phyloP scores from a whole-genome alignment of 768 basidiomycete species.

The Lactifluus rugatus region DNA sequence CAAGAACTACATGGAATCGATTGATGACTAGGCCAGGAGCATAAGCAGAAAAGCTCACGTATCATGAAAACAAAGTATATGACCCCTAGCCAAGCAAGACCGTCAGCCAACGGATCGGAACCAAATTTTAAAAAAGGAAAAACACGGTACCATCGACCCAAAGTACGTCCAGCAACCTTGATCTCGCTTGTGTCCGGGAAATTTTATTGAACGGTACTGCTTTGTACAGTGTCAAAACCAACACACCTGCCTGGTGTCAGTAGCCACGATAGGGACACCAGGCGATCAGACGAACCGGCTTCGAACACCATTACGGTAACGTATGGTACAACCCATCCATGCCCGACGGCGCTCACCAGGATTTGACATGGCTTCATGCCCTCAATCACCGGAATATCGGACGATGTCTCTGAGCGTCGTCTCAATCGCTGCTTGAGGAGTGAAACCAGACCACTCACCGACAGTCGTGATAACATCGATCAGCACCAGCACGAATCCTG shows the following conservation, averaged over 20 bases:
- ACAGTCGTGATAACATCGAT: background rate
- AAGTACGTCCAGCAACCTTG: constrained; percentile 10
- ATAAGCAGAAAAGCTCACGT: background rate
- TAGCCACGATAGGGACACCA: background rate
- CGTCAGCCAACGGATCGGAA: background rate
- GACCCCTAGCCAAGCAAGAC: background rate
- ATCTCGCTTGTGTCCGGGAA: background rate
- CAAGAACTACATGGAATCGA: constrained; percentile 1
- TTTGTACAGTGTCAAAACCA: constrained; percentile 13
- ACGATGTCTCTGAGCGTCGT: background rate
- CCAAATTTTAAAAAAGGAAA: background rate
- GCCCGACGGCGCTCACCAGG: background rate
- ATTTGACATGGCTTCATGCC: background rate
- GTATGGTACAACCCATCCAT: constrained; percentile 3
- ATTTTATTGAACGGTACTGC: background rate
- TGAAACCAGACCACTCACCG: background rate
- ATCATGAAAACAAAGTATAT: constrained; percentile 20
- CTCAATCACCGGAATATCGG: background rate
- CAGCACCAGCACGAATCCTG: background rate
- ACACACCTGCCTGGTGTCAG: background rate
- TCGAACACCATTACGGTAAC: constrained; percentile 2
- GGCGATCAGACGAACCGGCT: constrained; percentile 1
- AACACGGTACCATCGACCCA: constrained; percentile 10
- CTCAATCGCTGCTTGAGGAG: background rate
- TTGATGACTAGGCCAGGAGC: no score